These are phyloP conservation scores for Phytophthora sojae DNA, from an alignment of 352 stramenopile genomes.

Conservation along the genomic window DNA sequence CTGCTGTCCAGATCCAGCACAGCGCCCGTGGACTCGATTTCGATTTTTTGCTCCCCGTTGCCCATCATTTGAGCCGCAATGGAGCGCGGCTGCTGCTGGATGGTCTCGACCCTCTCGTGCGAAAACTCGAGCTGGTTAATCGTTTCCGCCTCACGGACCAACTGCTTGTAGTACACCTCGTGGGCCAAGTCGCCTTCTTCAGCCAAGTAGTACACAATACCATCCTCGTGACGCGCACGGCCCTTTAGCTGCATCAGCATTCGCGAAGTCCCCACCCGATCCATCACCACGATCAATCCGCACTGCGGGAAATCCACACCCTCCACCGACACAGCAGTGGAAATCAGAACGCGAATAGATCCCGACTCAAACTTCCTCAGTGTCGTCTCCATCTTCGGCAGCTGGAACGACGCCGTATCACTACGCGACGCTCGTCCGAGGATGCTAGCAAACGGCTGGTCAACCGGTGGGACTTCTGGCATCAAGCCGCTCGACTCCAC, in stretches of 20 bases:
- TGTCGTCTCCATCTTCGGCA: slow-evolving; percentile 66
- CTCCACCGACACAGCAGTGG: slow-evolving; percentile 80
- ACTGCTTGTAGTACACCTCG: slow-evolving; percentile 53
- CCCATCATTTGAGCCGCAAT: slow-evolving; percentile 53
- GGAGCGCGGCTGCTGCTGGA: slow-evolving; percentile 65
- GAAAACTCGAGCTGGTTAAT: slow-evolving; percentile 76
- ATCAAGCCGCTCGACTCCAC: slow-evolving; percentile 18
- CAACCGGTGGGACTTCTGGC: slow-evolving; percentile 10
- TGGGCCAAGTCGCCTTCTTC: slow-evolving; percentile 61
- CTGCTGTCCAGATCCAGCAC: slow-evolving; percentile 80
- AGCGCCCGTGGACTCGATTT: slow-evolving; percentile 65
- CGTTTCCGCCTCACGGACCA: slow-evolving; percentile 50
- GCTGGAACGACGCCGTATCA: slow-evolving; percentile 66
- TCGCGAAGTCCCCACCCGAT: slow-evolving; percentile 59
- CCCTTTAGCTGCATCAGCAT: slow-evolving; percentile 81
- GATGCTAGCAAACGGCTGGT: slow-evolving; percentile 65
- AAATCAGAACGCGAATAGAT: slow-evolving; percentile 66
- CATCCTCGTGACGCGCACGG: slow-evolving; percentile 77
- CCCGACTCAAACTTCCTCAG: slow-evolving; percentile 68
- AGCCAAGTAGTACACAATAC: slow-evolving; percentile 77
- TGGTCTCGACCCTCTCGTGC: slow-evolving; percentile 67
- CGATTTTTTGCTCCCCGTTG: slow-evolving; percentile 40
- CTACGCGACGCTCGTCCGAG: slow-evolving; percentile 58
- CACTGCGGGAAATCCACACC: slow-evolving; percentile 86
- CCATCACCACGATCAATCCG: slow-evolving; percentile 68